Evolutionary conservation across 768 basidiomycete species (phyloP), one percentile per base, ranked within the genome.

Genomic region (Mycena venus): DNA sequence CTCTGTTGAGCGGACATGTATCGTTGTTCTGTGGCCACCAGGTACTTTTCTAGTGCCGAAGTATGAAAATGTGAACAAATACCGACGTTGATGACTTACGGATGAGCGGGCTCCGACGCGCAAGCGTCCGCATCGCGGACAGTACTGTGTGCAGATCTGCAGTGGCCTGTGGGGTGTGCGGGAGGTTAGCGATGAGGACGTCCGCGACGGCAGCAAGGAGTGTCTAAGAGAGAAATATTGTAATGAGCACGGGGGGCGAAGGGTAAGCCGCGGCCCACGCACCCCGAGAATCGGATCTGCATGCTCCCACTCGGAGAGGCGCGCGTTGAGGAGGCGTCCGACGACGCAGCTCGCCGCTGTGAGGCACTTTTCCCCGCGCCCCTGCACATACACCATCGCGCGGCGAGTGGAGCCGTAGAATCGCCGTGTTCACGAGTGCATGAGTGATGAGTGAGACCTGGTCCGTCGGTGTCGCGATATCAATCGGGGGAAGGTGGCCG

Each of bases 281-380:
- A 75, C 75, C 17, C 70, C 75, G 17, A 75, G 47, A 1, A 75
- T 60, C 12, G 63, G 55, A 58, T 75, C 71, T 12, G 38, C 70
- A 2, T 19, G 31, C 21, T 61, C 31, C 66, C 40, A 68, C 6
- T 55, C 56, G 2, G 53, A 29, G 1, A 67, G 11, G n/a, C 31
- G 51, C 19, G 42, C 38, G 21, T 40, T 12, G 4, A 27, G 19
- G 21, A 75, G 61, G 36, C 32, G 49, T 4, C n/a, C 15, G 4
- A 29, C 34, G 27, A 72, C 32, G 19, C 44, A n/a, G 15, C 31
- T 34, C 0, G 70, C 71, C 1, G 75, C 75, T 2, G 44, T 11
- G 42, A 68, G 42, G 53, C 74, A 72, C 42, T 64, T 67, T 29
- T n/a, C 17, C 9, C 32, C 32, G 66, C n/a, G 53, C 19, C 1